Evolutionary conservation across 495 filamentous ascomycete species (phyloP).

Genomic region (Penicillium subrubescens): DNA sequence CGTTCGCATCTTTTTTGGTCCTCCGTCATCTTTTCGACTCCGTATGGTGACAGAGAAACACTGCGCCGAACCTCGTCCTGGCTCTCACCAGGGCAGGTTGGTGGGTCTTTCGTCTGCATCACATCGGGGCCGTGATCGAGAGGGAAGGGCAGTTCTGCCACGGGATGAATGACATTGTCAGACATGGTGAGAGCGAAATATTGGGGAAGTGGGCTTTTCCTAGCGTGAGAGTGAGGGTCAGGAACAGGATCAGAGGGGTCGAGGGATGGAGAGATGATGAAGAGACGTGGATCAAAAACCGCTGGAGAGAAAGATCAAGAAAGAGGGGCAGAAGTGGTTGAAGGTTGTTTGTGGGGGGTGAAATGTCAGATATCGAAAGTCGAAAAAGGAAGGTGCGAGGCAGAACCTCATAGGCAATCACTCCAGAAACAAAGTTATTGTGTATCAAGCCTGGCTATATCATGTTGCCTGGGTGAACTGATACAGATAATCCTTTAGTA

Average conservation of each 20-base stretch:
- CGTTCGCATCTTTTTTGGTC: background rate
- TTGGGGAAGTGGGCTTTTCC: too few species aligned
- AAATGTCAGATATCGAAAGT: background rate
- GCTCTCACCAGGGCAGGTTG: background rate
- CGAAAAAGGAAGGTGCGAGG: background rate
- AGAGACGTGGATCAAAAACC: background rate
- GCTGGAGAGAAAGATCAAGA: background rate
- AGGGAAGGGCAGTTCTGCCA: background rate
- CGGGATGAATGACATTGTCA: background rate
- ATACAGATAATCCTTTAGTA: background rate
- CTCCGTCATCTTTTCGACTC: background rate
- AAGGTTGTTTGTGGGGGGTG: background rate
- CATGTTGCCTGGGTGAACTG: background rate
- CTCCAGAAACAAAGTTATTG: background rate
- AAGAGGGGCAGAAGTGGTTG: background rate
- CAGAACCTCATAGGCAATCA: background rate
- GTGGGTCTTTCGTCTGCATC: background rate
- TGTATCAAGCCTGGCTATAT: background rate
- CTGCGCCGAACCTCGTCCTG: background rate
- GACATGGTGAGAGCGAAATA: too few species aligned
- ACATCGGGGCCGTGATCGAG: background rate
- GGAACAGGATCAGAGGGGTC: background rate
- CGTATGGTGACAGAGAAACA: background rate
- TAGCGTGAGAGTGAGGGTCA: background rate
- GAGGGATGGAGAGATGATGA: background rate